Base-by-base conservation (phyloP, 75 land plant genomes). In the Picea sitchensis region DNA sequence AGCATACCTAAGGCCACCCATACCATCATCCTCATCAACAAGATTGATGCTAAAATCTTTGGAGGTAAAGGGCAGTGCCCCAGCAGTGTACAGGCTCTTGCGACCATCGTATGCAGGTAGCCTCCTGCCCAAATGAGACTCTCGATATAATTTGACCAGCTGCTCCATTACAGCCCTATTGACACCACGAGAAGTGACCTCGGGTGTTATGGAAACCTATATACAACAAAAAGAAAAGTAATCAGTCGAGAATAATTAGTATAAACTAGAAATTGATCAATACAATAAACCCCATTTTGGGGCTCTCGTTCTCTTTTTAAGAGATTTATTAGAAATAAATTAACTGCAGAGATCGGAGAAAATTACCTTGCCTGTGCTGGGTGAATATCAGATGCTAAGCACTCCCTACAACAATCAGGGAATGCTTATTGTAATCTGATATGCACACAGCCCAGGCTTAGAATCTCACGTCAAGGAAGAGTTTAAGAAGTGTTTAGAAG, bases 41-140 rank as follows among this genome's bases (percentile, higher is more conserved):
- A 92, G 89, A 59, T 79, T 87, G 57, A 94, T 88, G 7, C 18
- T 61, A 77, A 94, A 94, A 36, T 94, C 95, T 38, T 77, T 94
- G 3, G 86, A 91, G 11, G 71, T 41, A 61, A 94, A 94, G 38
- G 97, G 97, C 23, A 94, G 83, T 0, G 95, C 89, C 0, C 97
- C 97, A 58, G 97, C 97, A 78, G 97, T 94, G 76, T 94, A 94
- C 2, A 94, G 89, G 80, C 95, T 92, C 86, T 94, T 94, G 18
- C 97, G 76, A 0, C 97, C 97, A 89, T 94, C 97, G 84, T 94
- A 94, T 3, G 89, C 97, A 69, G 97, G 97, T 21, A 94, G 90
- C 69, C 97, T 79, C 57, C 87, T 83, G 61, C 97, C 97, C 68
- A 94, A 84, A 84, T 89, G 87, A 3, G 91, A 81, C n/a, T 87